Percentiles rank a stretch among this genome's conserved stretches.
phyloP scores from a whole-genome alignment of 805 yeast species.

The Nakazawaea wyomingensis region DNA sequence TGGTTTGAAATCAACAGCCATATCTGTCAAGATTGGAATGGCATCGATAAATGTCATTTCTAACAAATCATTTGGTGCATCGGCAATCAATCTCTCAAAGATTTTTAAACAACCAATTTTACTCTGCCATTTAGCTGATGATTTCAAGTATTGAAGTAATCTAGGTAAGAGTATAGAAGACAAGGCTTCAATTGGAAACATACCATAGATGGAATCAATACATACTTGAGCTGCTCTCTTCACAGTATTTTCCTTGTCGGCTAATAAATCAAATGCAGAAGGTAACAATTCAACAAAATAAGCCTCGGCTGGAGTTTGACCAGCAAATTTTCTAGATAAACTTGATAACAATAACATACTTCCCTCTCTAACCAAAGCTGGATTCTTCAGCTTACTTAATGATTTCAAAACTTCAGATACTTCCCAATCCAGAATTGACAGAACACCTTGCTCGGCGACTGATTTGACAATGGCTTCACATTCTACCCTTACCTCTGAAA shows the following conservation, averaged over 20 bases:
- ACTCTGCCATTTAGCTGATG: slow-evolving; percentile 92
- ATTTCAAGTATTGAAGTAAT: slow-evolving; percentile 57
- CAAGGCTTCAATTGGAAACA: slow-evolving; percentile 73
- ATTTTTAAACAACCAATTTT: slow-evolving; percentile 74
- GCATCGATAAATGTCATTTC: slow-evolving; percentile 75
- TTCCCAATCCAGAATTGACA: slow-evolving; percentile 58
- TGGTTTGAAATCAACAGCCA: slow-evolving; percentile 94
- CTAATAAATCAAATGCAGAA: slow-evolving; percentile 61
- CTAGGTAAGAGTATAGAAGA: slow-evolving; percentile 64
- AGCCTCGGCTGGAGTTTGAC: slow-evolving; percentile 70
- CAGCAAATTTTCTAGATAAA: slow-evolving; percentile 54
- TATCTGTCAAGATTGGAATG: slow-evolving; percentile 81
- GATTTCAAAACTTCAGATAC: slow-evolving; percentile 58
- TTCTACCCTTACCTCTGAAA: slow-evolving; percentile 51
- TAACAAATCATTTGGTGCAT: slow-evolving; percentile 78
- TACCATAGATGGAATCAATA: slow-evolving; percentile 60
- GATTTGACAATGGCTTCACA: slow-evolving; percentile 48
- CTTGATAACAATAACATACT: slow-evolving; percentile 57
- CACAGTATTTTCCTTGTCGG: slow-evolving; percentile 86
- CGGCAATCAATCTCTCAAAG: slow-evolving; percentile 70
- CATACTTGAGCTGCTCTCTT: slow-evolving; percentile 83
- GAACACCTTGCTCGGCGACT: slow-evolving; percentile 40
- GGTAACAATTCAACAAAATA: slow-evolving; percentile 61
- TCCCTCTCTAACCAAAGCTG: slow-evolving; percentile 72
- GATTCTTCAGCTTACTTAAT: slow-evolving; percentile 67